A percentile compares a stretch with the other conserved stretches of the same genome.
Evolutionary conservation across 73 alveolate species (phyloP).

Genomic region (Durusdinium trenchii): DNA sequence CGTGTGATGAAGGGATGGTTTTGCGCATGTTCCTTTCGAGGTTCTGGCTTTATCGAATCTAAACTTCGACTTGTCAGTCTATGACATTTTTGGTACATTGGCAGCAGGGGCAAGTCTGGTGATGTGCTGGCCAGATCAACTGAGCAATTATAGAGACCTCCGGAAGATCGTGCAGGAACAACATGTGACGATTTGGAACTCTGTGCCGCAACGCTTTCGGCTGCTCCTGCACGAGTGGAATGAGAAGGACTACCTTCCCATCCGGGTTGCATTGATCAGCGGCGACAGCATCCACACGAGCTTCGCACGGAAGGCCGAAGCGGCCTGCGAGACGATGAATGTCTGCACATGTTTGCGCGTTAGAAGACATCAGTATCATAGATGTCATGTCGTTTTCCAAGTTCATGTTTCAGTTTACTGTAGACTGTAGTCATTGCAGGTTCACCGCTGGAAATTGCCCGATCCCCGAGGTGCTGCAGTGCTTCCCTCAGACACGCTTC

Average conservation of each 20-base stretch:
- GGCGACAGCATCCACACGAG: conserved; percentile 29
- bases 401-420: neutral
- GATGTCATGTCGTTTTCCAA: too few species aligned
- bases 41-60: conserved; percentile 19
- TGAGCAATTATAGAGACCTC: neutral
- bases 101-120: conserved; percentile 37
- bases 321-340: neutral
- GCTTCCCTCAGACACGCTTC: neutral
- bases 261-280: conserved; percentile 47
- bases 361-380: neutral
- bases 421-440: neutral
- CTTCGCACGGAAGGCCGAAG: conserved; percentile 26
- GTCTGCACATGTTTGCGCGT: neutral
- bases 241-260: neutral
- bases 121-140: neutral
- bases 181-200: conserved; percentile 21
- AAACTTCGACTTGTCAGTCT: conserved; percentile 38
- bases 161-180: neutral
- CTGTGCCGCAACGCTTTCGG: conserved; percentile 18
- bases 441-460: neutral
- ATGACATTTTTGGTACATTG: conserved; percentile 41
- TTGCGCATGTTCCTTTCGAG: neutral
- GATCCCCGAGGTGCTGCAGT: neutral
- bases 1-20: neutral
- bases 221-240: neutral